These are phyloP conservation scores for Colletotrichum paranaense DNA, from an alignment of 2,329 filamentous ascomycete species.

Conservation along the genomic window DNA sequence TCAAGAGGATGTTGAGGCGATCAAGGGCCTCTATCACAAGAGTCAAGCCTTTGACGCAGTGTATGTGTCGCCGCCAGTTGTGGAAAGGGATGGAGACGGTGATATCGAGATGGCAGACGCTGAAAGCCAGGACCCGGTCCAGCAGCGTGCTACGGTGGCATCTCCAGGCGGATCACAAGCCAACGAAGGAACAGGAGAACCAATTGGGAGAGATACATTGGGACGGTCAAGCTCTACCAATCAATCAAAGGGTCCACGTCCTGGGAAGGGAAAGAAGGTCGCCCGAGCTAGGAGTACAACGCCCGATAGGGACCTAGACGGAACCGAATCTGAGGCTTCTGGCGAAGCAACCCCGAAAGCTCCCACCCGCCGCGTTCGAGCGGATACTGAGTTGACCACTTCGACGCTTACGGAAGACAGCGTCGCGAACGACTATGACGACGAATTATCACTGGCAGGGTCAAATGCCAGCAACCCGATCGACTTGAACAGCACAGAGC, in stretches of 20 bases:
- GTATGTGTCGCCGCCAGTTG: background rate
- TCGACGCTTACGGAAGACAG: background rate
- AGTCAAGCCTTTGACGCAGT: conserved; percentile 19
- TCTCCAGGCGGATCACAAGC: background rate
- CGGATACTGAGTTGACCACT: background rate
- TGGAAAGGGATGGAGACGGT: background rate
- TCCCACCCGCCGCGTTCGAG: background rate
- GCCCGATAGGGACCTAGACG: background rate
- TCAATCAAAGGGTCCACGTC: too few relatives aligned
- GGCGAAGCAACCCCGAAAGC: background rate
- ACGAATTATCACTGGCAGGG: background rate
- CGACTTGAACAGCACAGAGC: conserved; percentile 1
- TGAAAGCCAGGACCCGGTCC: background rate
- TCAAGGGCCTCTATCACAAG: background rate
- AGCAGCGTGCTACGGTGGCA: too few relatives aligned
- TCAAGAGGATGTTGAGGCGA: background rate
- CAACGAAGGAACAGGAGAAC: background rate
- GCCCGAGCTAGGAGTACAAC: background rate
- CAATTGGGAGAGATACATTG: too few relatives aligned
- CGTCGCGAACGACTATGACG: background rate
- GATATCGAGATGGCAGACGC: background rate
- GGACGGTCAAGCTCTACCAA: too few relatives aligned
- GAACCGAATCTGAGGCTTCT: background rate
- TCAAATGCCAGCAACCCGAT: conserved; percentile 20
- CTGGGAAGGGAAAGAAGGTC: background rate